Evolutionary conservation across 192 early-diverging fungal genomes (phyloP).

Genomic region (Coemansia interrupta): DNA sequence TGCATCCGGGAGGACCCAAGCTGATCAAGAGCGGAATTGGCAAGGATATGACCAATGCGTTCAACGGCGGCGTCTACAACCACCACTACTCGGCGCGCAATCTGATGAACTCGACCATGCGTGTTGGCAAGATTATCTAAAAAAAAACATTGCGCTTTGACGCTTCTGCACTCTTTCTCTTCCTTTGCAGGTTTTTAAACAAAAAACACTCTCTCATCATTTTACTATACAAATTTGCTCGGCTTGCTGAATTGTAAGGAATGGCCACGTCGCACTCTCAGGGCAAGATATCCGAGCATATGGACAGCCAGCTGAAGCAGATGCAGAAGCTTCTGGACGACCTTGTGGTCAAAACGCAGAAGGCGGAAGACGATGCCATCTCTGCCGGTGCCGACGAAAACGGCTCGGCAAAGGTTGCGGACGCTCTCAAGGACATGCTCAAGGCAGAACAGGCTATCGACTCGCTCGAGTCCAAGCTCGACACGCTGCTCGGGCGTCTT

Average conservation of each 20-base stretch:
- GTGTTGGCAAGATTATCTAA: constrained; percentile 57
- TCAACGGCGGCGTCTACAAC: constrained; percentile 86
- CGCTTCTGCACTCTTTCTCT: constrained; percentile 2
- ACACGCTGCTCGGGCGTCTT: constrained; percentile 27
- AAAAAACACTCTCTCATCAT: too few species aligned
- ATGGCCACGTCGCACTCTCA: too few species aligned
- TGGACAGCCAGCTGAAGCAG: neutral
- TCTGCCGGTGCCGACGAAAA: constrained; percentile 5
- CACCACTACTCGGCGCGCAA: constrained; percentile 84
- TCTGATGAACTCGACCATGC: constrained; percentile 68
- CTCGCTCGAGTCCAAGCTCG: constrained; percentile 29
- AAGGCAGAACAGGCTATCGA: constrained; percentile 25
- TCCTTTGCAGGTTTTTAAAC: neutral
- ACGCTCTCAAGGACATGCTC: constrained; percentile 31
- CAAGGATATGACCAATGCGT: constrained; percentile 78
- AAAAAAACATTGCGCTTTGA: neutral
- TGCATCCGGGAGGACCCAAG: constrained; percentile 81
- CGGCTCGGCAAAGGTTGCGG: constrained; percentile 13
- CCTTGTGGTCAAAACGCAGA: constrained; percentile 21
- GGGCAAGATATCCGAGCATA: too few species aligned
- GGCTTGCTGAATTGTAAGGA: too few species aligned
- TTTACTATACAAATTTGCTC: neutral
- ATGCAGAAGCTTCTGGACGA: neutral
- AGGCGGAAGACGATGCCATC: constrained; percentile 17
- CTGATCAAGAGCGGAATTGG: constrained; percentile 70